Base-by-base conservation (phyloP, 2,329 filamentous ascomycete species). In the Tolypocladium ovalisporum region DNA sequence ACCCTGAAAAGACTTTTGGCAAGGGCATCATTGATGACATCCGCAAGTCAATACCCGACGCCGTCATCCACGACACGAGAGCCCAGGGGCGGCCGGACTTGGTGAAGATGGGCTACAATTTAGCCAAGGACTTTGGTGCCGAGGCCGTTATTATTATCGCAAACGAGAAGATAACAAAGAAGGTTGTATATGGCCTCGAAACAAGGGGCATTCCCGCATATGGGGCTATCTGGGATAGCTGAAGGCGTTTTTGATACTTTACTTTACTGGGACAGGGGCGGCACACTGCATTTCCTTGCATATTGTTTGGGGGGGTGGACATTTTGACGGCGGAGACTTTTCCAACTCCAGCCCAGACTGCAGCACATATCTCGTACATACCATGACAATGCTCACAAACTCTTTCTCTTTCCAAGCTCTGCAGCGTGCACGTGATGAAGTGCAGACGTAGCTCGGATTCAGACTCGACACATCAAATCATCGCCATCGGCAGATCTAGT, bases 71-170 rank as follows among this genome's bases (percentile, higher is more conserved):
- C 67, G 85, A 91, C 67, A 89, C 86, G 2, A 77, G 78, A 57
- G 67, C 71, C 39, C 74, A 75, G 36, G 85, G 84, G 0, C 76
- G 86, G 8, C 79, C 84, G 3, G 81, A 89, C 60, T 69, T 80
- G n/a, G 73, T 77, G 17, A 67, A 67, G 52, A 76, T 76, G 70
- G 72, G 73, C 4, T 79, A 72, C 66, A 79, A 88, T 67, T 64
- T 86, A 34, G 75, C 75, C 15, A 73, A 83, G 52, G 76, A 79
- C 42, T 84, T 80, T 63, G 70, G 74, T 10, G 72, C 85, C 1
- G 87, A 90, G 75, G 88, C 86, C 2, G 85, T 90, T 40, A 85
- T 89, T 65, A 79, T 90, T 59, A 86, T 91, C 64, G 84, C 84
- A 57, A 91, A 90, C 67, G 82, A 85, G 58, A 78, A 72, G 57